phyloP scores from a whole-genome alignment of 2,329 filamentous ascomycete genomes.

The Fusarium sterilihyphosum region DNA sequence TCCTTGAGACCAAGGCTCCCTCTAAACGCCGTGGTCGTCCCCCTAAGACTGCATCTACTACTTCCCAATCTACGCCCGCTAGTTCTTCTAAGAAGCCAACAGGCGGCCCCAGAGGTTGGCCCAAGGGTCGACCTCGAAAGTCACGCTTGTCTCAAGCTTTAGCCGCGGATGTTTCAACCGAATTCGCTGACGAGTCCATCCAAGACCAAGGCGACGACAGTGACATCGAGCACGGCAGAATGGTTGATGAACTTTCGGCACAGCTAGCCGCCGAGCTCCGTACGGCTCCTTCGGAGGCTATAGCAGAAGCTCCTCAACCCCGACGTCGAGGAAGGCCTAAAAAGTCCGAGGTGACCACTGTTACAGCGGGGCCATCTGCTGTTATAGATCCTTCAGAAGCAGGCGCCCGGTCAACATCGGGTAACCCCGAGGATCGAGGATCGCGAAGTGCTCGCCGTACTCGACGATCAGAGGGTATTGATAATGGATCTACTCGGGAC shows the following conservation, averaged over 20 bases:
- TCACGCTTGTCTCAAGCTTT: slow-evolving; percentile 30
- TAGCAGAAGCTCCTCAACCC: background rate
- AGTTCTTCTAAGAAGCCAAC: slow-evolving; percentile 33
- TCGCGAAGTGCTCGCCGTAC: slow-evolving; percentile 39
- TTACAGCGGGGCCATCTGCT: slow-evolving; percentile 28
- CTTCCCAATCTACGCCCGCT: background rate
- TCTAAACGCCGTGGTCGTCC: slow-evolving; percentile 47
- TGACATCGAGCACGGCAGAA: slow-evolving; percentile 29
- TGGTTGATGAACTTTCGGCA: slow-evolving; percentile 25
- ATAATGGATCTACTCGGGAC: background rate
- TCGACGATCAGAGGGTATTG: slow-evolving; percentile 30
- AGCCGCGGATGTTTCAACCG: background rate
- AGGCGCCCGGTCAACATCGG: background rate
- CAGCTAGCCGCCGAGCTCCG: slow-evolving; percentile 28
- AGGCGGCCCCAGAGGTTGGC: slow-evolving; percentile 35
- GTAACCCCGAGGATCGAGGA: background rate
- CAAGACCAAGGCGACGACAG: slow-evolving; percentile 1
- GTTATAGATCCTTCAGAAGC: background rate
- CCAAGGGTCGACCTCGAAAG: slow-evolving; percentile 45
- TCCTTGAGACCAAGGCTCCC: slow-evolving; percentile 3
- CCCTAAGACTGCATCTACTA: slow-evolving; percentile 40
- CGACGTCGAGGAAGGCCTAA: slow-evolving; percentile 43
- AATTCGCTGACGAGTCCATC: background rate
- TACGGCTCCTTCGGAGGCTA: background rate
- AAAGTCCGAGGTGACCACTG: slow-evolving; percentile 41